Percentiles rank a stretch among this genome's conserved stretches.
These are phyloP conservation scores for Psilocybe tampanensis DNA, from an alignment of 768 basidiomycete genomes.

Conservation along the genomic window DNA sequence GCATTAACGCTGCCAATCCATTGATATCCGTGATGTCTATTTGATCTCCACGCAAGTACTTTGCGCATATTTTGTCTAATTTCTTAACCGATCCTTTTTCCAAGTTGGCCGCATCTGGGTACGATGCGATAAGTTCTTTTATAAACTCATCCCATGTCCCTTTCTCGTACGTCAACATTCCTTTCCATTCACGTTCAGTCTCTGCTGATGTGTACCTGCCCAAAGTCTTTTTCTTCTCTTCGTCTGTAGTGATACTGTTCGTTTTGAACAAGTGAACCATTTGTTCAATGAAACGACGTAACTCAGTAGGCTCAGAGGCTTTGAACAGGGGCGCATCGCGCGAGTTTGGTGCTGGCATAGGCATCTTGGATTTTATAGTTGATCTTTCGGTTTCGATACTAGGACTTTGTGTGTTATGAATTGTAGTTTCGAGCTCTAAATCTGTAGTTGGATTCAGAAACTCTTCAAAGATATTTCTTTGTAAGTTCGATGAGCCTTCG, in stretches of 20 bases:
- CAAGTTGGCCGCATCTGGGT: background rate
- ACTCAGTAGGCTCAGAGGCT: background rate
- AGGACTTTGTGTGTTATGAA: background rate
- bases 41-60: background rate
- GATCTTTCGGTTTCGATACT: background rate
- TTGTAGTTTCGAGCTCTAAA: background rate
- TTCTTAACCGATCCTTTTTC: background rate
- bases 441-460: no score
- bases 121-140: background rate
- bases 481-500: no score
- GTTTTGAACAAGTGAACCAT: background rate
- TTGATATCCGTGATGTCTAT: background rate
- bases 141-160: background rate
- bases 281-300: background rate
- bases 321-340: background rate
- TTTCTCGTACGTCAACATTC: background rate
- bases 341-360: background rate
- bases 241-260: background rate
- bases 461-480: no score
- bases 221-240: background rate
- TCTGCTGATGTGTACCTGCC: background rate
- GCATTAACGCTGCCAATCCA: background rate
- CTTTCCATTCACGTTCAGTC: background rate
- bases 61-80: background rate
- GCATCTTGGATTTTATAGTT: background rate